Conservation (phyloP, 176 grass and related monocot species). For the Avena atlantica region DNA sequence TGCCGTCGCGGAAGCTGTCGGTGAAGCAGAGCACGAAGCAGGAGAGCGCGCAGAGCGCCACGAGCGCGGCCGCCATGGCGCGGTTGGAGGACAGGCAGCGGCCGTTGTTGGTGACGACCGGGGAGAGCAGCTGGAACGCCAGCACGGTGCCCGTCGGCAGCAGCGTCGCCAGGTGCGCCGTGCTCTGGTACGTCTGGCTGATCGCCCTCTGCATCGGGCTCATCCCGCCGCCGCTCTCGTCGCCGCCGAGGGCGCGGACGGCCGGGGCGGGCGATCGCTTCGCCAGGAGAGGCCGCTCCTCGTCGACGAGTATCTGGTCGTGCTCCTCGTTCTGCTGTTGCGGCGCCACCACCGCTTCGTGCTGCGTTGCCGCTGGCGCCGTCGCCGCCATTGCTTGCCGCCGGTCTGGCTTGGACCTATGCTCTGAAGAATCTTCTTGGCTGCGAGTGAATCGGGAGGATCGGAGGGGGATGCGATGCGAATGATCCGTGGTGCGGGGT, state of each 20-base stretch:
- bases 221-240: background rate
- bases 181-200: conserved; percentile 80
- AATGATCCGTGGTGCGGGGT: background rate
- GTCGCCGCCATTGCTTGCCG: background rate
- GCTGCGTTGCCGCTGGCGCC: background rate
- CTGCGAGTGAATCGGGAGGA: background rate
- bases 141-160: conserved; percentile 88
- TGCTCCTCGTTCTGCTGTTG: background rate
- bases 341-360: conserved; percentile 43
- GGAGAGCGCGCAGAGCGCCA: conserved; percentile 77
- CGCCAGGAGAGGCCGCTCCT: conserved; percentile 60
- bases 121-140: conserved; percentile 79
- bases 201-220: conserved; percentile 65
- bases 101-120: conserved; percentile 60
- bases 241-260: background rate
- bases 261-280: conserved; percentile 32
- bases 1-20: conserved; percentile 71
- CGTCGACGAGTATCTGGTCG: background rate
- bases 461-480: background rate
- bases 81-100: conserved; percentile 56
- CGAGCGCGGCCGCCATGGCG: conserved; percentile 55
- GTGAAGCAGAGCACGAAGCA: conserved; percentile 90
- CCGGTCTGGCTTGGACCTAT: background rate
- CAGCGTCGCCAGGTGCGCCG: conserved; percentile 74
- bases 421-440: background rate